A percentile compares a stretch with the other conserved stretches of the same genome.
Conservation (phyloP, 257 asterid genomes). For the Gentiana macrophylla region DNA sequence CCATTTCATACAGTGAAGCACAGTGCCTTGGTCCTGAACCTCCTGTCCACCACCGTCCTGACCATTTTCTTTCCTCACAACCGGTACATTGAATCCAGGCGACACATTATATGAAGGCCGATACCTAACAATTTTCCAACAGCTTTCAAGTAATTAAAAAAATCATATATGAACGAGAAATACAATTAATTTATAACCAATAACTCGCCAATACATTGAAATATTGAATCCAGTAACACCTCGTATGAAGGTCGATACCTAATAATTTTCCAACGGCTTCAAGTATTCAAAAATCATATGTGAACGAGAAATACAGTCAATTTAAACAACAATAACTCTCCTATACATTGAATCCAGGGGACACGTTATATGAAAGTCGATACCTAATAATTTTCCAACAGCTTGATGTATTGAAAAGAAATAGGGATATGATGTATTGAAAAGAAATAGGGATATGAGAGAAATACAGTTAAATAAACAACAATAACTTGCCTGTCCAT, state of each 20-base stretch:
- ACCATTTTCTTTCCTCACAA: constrained; percentile 52
- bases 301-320: too few relatives aligned
- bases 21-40: constrained; percentile 24
- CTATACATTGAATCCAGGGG: constrained; percentile 79
- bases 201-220: background rate
- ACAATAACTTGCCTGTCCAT: constrained; percentile 44
- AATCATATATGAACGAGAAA: background rate
- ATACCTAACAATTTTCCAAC: constrained; percentile 29
- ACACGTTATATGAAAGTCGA: constrained; percentile 66
- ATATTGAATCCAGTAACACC: background rate
- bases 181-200: too few relatives aligned
- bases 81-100: constrained; percentile 84
- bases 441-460: background rate
- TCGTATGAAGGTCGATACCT: background rate
- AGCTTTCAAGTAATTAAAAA: background rate
- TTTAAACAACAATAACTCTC: constrained; percentile 6
- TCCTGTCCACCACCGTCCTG: constrained; percentile 26
- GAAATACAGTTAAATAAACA: background rate
- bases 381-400: constrained; percentile 28
- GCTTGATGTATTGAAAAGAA: background rate
- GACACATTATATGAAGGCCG: constrained; percentile 74
- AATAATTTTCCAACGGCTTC: too few relatives aligned
- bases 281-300: background rate
- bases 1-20: constrained; percentile 90
- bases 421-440: background rate